Percentiles rank a stretch among this genome's conserved stretches.
Evolutionary conservation across 2,329 filamentous ascomycete genomes (phyloP).

Genomic region (Neophaeococcomyces mojaviensis): DNA sequence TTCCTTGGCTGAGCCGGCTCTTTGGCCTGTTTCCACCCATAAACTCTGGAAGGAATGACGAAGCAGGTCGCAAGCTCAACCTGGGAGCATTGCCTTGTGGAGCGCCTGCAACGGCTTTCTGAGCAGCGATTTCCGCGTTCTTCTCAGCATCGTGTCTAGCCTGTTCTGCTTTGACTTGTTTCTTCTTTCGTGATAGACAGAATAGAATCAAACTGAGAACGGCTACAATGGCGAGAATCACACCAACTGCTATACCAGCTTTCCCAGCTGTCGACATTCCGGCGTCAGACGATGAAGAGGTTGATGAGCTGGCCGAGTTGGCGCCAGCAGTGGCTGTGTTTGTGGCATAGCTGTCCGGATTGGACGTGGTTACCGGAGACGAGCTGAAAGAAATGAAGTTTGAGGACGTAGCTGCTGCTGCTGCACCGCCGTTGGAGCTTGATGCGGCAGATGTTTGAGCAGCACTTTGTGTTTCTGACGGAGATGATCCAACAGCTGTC

Average conservation of each 20-base stretch:
- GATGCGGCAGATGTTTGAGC: conserved; percentile 11
- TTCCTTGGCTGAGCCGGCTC: conserved; percentile 21
- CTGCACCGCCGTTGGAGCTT: too few relatives aligned
- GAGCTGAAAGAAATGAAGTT: background rate
- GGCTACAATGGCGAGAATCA: conserved; percentile 61
- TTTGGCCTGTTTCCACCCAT: conserved; percentile 24
- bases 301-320: conserved; percentile 9
- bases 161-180: conserved; percentile 42
- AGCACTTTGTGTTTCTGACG: conserved; percentile 10
- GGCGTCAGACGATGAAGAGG: conserved; percentile 22
- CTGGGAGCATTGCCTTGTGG: conserved; percentile 55
- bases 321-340: conserved; percentile 1
- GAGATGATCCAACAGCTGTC: conserved; percentile 3
- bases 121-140: conserved; percentile 28
- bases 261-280: conserved; percentile 48
- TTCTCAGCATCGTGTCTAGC: conserved; percentile 58
- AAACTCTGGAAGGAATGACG: conserved; percentile 70
- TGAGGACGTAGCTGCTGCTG: conserved; percentile 4
- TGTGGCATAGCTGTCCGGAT: background rate
- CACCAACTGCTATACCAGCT: conserved; percentile 78
- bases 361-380: background rate
- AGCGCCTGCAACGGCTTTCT: conserved; percentile 25
- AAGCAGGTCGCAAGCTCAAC: conserved; percentile 75
- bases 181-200: conserved; percentile 64
- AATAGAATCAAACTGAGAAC: conserved; percentile 64